phyloP scores from a whole-genome alignment of 2,329 filamentous ascomycete genomes.

The Colletotrichum caudatum region DNA sequence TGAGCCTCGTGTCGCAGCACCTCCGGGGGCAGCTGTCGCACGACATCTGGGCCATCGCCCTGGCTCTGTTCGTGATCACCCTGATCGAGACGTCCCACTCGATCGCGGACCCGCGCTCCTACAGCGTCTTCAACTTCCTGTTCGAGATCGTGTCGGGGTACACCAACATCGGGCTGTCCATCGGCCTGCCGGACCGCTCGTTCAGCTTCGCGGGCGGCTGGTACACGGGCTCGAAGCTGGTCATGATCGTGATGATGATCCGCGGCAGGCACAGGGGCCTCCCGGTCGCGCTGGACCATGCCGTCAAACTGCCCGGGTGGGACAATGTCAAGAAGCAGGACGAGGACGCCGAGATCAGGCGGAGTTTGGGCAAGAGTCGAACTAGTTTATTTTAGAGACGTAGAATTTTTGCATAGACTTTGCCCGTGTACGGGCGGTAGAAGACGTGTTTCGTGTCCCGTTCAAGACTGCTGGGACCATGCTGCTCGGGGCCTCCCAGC shows the following conservation, averaged over 20 bases:
- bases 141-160: conserved; percentile 71
- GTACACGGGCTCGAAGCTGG: conserved; percentile 67
- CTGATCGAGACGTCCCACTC: conserved; percentile 71
- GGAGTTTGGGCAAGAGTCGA: conserved; percentile 12
- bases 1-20: conserved; percentile 66
- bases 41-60: conserved; percentile 75
- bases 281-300: conserved; percentile 67
- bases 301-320: conserved; percentile 58
- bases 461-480: too few species aligned
- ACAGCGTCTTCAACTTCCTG: conserved; percentile 70
- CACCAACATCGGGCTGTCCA: conserved; percentile 70
- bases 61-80: conserved; percentile 70
- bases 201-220: conserved; percentile 68
- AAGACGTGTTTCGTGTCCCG: too few species aligned
- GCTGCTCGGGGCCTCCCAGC: too few species aligned
- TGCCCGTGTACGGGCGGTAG: neutral
- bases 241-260: conserved; percentile 68
- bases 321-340: conserved; percentile 48
- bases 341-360: conserved; percentile 42
- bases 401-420: neutral
- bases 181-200: conserved; percentile 64
- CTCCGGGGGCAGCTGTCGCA: conserved; percentile 73
- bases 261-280: conserved; percentile 68
- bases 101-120: conserved; percentile 61
- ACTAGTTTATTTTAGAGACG: conserved; percentile 8